Base-by-base conservation (phyloP, 2,329 filamentous ascomycete species). In the Sporothrix pallida region DNA sequence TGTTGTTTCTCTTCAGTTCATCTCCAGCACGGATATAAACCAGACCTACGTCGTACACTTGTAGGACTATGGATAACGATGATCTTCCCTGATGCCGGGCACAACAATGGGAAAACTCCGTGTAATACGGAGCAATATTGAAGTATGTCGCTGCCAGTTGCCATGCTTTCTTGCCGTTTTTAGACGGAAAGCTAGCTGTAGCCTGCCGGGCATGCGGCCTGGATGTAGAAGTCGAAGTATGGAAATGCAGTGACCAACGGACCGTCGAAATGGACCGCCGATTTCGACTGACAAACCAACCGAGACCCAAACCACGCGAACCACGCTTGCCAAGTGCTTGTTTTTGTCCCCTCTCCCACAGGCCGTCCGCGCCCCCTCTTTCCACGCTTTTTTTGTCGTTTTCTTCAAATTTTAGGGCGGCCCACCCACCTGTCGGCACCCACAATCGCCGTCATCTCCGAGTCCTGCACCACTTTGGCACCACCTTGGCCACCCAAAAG, bases 371-470 rank as follows among this genome's bases (percentile, higher is more conserved):
- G 13, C 15, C 48, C 48, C 48, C 46, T 48, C 15, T 48, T 48
- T 48, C 46, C 46, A 12, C 15, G 10, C 48, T 50, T 50, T 50
- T 50, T 17, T 50, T 50, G 15, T 52, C 48, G 4, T 52, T 52
- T 17, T 52, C n/a, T 23, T 31, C 54, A 23, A 7, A 15, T 69
- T 12, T 56, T 44, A 54, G n/a, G 31, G 26, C 44, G 68, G 20
- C 68, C 68, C 48, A 42, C 48, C 48, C 67, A 20, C 46, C 50
- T 58, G 71, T 75, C 74, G 74, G 74, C 74, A 46, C 54, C 54
- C 20, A 60, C 62, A 75, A 72, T 20, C 74, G 63, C 74, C 74
- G 74, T 73, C 70, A 67, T 58, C 72, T 71, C 74, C 74, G 74
- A 68, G 50, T 13, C 26, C 31, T 37, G 31, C 7, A 37, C 31